Evolutionary conservation across 495 filamentous ascomycete species (phyloP).

Genomic region (Corynascus novoguineensis): DNA sequence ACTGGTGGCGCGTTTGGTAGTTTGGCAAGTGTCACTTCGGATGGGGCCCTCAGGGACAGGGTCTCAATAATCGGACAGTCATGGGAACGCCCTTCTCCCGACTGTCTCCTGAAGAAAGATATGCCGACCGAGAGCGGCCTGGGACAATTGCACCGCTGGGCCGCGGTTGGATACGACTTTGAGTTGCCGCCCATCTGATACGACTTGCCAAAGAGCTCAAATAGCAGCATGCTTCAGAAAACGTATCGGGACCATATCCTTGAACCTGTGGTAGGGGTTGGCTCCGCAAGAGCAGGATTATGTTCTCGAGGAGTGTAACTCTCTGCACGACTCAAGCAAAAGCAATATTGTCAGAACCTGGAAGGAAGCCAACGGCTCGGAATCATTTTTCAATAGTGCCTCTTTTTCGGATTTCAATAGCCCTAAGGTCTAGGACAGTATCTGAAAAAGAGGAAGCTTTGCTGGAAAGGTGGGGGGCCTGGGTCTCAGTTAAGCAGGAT

Average conservation of each 20-base stretch:
- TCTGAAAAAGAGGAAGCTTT: neutral
- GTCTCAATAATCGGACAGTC: neutral
- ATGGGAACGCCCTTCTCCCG: neutral
- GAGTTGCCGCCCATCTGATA: neutral
- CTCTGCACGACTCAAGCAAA: neutral
- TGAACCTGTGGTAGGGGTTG: neutral
- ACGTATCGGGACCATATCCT: neutral
- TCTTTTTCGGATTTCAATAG: neutral
- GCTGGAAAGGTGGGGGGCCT: neutral
- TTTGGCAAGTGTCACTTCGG: neutral
- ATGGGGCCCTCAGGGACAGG: neutral
- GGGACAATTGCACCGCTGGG: neutral
- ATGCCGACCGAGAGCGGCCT: neutral
- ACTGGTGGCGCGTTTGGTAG: neutral
- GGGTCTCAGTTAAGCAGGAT: neutral
- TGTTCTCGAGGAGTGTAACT: neutral
- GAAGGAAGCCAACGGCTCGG: neutral
- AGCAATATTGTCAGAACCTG: neutral
- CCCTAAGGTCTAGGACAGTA: neutral
- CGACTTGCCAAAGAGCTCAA: neutral
- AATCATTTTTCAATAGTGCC: neutral
- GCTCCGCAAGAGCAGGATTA: neutral
- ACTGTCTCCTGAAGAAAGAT: neutral
- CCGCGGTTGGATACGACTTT: neutral
- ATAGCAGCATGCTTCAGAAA: neutral